Conservation (phyloP, 2,329 filamentous ascomycete genomes). For the Sarocladiaceae sp. region DNA sequence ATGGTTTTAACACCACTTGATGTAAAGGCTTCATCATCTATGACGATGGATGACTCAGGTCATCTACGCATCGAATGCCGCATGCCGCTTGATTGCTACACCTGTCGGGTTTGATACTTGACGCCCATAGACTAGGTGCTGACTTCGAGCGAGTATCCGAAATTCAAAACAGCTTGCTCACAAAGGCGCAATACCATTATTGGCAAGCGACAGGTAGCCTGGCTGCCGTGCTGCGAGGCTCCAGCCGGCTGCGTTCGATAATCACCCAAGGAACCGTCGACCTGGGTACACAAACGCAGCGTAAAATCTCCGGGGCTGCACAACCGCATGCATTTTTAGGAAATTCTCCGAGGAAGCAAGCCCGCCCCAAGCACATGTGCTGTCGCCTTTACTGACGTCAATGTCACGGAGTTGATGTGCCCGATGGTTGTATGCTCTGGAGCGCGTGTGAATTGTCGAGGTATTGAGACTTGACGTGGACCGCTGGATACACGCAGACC, state of each 20-base stretch:
- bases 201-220: background rate
- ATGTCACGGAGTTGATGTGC: background rate
- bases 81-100: background rate
- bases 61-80: too few species aligned
- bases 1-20: too few species aligned
- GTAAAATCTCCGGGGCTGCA: constrained; percentile 9
- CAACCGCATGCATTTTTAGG: constrained; percentile 9
- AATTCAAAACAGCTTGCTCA: constrained; percentile 5
- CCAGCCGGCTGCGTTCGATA: background rate
- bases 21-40: too few species aligned
- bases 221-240: background rate
- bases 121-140: background rate
- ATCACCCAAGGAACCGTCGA: background rate
- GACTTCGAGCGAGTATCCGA: background rate
- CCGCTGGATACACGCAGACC: too few species aligned
- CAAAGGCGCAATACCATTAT: background rate
- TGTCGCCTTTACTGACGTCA: background rate
- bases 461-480: too few species aligned
- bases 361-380: background rate
- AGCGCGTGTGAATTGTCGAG: too few species aligned
- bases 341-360: constrained; percentile 7
- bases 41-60: too few species aligned
- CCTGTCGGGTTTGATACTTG: too few species aligned
- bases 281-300: constrained; percentile 7
- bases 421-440: too few species aligned